Conservation (phyloP, 352 stramenopile species). For the Globisporangium solare region DNA sequence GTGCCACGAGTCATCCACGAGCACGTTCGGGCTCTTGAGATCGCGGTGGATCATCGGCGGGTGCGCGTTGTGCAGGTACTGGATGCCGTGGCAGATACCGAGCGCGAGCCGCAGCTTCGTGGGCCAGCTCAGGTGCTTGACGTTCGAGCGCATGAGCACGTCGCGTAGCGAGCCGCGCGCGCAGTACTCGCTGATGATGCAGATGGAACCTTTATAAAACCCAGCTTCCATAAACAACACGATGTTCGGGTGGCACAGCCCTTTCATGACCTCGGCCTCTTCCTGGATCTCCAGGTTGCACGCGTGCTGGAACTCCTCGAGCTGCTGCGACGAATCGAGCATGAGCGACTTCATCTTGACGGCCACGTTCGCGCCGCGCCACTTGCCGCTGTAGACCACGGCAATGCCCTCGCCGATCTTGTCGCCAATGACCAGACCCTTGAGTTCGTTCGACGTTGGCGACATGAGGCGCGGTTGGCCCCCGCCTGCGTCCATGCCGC, state of each 20-base stretch:
- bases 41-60: conserved; percentile 90
- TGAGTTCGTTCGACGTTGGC: conserved; percentile 64
- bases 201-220: conserved; percentile 84
- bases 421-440: conserved; percentile 74
- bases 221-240: conserved; percentile 87
- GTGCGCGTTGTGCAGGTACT: conserved; percentile 88
- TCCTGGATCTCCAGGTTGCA: conserved; percentile 84
- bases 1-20: conserved; percentile 87
- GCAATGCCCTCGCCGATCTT: conserved; percentile 84
- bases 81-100: conserved; percentile 81
- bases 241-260: conserved; percentile 80
- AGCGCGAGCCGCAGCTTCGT: conserved; percentile 75
- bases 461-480: conserved; percentile 44
- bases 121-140: conserved; percentile 74
- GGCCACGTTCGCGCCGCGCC: conserved; percentile 93
- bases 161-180: conserved; percentile 93
- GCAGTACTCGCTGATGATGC: conserved; percentile 96
- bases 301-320: conserved; percentile 74
- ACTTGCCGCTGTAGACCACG: conserved; percentile 94
- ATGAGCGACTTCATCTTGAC: conserved; percentile 91
- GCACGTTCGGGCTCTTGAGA: conserved; percentile 88
- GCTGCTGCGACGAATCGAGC: conserved; percentile 51
- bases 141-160: conserved; percentile 79
- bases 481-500: neutral
- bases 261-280: conserved; percentile 79